Evolutionary conservation across 305 asterid species (phyloP), one percentile per base, ranked within the genome.

Genomic region (Ruellia speciosa): DNA sequence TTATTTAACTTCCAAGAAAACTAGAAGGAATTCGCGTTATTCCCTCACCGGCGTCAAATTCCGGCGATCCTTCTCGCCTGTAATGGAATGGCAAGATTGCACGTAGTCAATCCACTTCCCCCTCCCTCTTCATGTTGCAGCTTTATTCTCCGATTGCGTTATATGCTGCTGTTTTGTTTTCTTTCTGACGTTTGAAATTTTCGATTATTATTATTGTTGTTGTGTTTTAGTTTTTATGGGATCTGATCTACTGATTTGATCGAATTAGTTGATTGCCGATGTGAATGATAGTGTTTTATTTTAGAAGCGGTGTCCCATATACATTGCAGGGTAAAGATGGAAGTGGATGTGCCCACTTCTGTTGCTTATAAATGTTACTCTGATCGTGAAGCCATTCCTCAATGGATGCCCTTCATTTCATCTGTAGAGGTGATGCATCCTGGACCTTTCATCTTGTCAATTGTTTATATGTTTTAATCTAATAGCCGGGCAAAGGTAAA

Each of bases 321-420:
- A 16, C 62, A 19, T 53, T 75, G 66, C 88, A 85, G 97, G 73
- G 97, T 83, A 28, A 85, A 81, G 72, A 78, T 72, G 96, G 92
- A 81, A 46, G 65, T 83, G 14, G 90, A 78, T 61, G 94, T 90
- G 54, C 94, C 97, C 43, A 58, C 18, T 77, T 81, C 97, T 16
- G 83, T 83, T 66, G 96, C 97, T 66, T 90, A 90, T 67, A 56
- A 66, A 6, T 85, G 96, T 67, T 90, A 90, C 67, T 77, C 87
- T 45, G 97, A 90, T 66, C 95, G 95, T 39, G 89, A 90, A 75
- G 84, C 94, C 54, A 85, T 90, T 68, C 79, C 97, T 65, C 78
- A 75, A 52, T 90, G 97, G 97, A 87, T 90, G 96, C 97, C 97
- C 9, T 90, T 90, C 77, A 90, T 90, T 80, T 85, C 96, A 15